These are phyloP conservation scores for Thalassiosira sp. DNA, from an alignment of 352 stramenopile genomes.

Conservation along the genomic window DNA sequence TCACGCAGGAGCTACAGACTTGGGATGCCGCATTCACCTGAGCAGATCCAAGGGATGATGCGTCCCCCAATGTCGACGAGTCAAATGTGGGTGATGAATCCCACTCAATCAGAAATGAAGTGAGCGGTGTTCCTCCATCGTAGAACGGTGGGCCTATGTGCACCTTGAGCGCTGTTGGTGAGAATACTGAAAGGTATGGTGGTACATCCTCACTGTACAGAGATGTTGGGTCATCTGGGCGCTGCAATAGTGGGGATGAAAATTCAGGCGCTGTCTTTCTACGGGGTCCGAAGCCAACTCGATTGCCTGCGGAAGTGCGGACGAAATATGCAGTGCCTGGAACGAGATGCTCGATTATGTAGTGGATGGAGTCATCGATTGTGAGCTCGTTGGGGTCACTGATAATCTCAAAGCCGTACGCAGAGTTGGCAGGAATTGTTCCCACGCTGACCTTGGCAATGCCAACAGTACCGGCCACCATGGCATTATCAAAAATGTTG, in stretches of 20 bases:
- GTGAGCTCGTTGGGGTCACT: constrained; percentile 32
- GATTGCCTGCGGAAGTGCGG: constrained; percentile 89
- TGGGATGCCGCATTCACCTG: constrained; percentile 34
- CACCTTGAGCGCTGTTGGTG: constrained; percentile 65
- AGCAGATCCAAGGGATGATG: constrained; percentile 84
- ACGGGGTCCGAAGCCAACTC: constrained; percentile 87
- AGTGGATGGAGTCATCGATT: constrained; percentile 71
- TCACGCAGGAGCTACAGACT: constrained; percentile 72
- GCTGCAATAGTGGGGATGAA: constrained; percentile 85
- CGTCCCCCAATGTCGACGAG: constrained; percentile 70
- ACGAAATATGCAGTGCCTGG: constrained; percentile 87
- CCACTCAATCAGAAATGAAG: constrained; percentile 93
- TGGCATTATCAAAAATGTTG: constrained; percentile 39
- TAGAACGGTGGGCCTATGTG: constrained; percentile 86
- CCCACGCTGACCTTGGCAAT: constrained; percentile 44
- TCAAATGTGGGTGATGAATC: constrained; percentile 87
- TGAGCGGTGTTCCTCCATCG: constrained; percentile 88
- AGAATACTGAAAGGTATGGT: constrained; percentile 87
- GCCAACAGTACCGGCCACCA: constrained; percentile 26
- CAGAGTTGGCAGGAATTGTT: constrained; percentile 52
- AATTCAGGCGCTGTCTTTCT: constrained; percentile 83
- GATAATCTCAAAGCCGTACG: constrained; percentile 64
- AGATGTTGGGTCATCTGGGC: constrained; percentile 85
- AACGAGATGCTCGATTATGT: constrained; percentile 80
- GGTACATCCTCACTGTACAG: constrained; percentile 84